phyloP scores from a whole-genome alignment of 306 rosid species.

The Malus domestica region ASM211411v1 NC_041797.1:17812501-17813000 shows the following conservation, averaged over 20 bases:
- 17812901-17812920: no score
- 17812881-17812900: no score
- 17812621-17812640: slow-evolving; percentile 75
- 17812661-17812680: slow-evolving; percentile 53
- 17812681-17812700: slow-evolving; percentile 4
- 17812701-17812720: background rate
- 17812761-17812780: background rate
- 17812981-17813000: no score
- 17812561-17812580: slow-evolving; percentile 93
- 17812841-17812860: background rate
- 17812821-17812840: background rate
- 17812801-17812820: background rate
- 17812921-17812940: no score
- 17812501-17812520: slow-evolving; percentile 16
- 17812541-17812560: slow-evolving; percentile 98
- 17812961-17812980: no score
- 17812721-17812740: background rate
- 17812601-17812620: slow-evolving; percentile 80
- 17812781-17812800: background rate
- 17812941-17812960: no score
- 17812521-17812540: slow-evolving; percentile 96
- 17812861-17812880: background rate
- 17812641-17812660: slow-evolving; percentile 90
- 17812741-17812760: background rate
- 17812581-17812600: slow-evolving; percentile 88